Percentiles rank a stretch among this genome's conserved stretches.
Evolutionary conservation across 805 yeast genomes (phyloP).

Genomic region (Zygoascus ofunaensis): DNA sequence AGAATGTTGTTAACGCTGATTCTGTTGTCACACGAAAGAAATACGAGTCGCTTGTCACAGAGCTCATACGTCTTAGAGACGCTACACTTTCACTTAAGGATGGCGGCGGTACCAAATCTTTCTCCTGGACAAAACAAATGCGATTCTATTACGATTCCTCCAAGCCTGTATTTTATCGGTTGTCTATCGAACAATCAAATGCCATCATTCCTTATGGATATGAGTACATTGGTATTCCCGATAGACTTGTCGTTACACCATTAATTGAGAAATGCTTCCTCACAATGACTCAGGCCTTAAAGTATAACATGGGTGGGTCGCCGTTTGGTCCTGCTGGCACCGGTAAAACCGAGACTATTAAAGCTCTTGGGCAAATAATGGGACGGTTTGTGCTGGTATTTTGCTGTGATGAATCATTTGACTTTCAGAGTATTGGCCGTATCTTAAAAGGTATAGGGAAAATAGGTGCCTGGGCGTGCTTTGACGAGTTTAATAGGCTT

Average conservation of each 20-base stretch:
- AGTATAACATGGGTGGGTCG: conserved; percentile 74
- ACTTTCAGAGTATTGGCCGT: conserved; percentile 67
- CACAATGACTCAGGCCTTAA: conserved; percentile 64
- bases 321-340: conserved; percentile 97
- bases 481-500: conserved; percentile 87
- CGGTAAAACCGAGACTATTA: conserved; percentile 87
- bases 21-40: conserved; percentile 33
- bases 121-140: conserved; percentile 46
- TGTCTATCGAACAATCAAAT: conserved; percentile 46
- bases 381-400: conserved; percentile 81
- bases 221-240: conserved; percentile 72
- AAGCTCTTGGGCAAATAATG: conserved; percentile 68
- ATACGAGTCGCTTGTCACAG: conserved; percentile 56
- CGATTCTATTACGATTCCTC: conserved; percentile 34
- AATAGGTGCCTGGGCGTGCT: conserved; percentile 91
- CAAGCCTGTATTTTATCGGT: conserved; percentile 27
- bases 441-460: conserved; percentile 69
- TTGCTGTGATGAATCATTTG: conserved; percentile 86
- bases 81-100: conserved; percentile 24
- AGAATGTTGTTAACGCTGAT: conserved; percentile 25
- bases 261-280: conserved; percentile 54
- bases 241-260: conserved; percentile 69
- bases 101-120: conserved; percentile 15
- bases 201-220: conserved; percentile 56
- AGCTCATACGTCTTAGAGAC: conserved; percentile 50